Conservation (phyloP, 1,284 basidiomycete species). For the Ceratobasidium sp. region DNA sequence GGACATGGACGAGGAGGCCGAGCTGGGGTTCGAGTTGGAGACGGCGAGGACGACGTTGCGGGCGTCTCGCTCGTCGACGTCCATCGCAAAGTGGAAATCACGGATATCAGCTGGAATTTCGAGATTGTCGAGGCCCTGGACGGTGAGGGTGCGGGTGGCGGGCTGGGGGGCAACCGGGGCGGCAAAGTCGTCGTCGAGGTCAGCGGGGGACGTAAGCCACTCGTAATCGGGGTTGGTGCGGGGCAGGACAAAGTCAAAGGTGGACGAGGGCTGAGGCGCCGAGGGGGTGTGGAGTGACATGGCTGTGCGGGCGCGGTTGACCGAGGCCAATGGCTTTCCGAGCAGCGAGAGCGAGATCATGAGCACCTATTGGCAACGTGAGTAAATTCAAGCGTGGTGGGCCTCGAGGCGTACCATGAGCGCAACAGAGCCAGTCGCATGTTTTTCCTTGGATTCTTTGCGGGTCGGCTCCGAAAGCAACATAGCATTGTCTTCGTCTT, state of each 20-base stretch:
- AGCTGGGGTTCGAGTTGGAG: constrained; percentile 3
- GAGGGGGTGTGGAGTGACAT: constrained; percentile 24
- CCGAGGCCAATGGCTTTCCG: constrained; percentile 15
- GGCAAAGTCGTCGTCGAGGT: constrained; percentile 12
- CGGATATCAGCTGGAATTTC: constrained; percentile 19
- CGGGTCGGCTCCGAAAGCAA: constrained; percentile 10
- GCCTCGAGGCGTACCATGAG: constrained; percentile 19
- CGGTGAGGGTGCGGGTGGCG: constrained; percentile 17
- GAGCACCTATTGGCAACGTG: constrained; percentile 15
- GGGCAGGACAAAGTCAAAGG: constrained; percentile 31
- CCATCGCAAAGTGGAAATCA: constrained; percentile 23
- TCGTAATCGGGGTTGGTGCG: constrained; percentile 27
- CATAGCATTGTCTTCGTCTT: constrained; percentile 25
- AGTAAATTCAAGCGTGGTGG: background rate
- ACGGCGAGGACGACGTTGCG: constrained; percentile 21
- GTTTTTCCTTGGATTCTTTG: constrained; percentile 29
- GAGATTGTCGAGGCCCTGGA: constrained; percentile 28
- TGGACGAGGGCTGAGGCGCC: constrained; percentile 27
- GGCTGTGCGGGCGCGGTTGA: constrained; percentile 11
- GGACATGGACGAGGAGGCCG: background rate
- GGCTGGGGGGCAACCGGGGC: constrained; percentile 1
- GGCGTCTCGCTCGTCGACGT: constrained; percentile 26
- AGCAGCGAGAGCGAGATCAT: constrained; percentile 23
- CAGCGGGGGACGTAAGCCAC: constrained; percentile 15
- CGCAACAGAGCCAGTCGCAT: constrained; percentile 21